These are phyloP conservation scores for Ustilago xerochloae DNA, from an alignment of 1,284 basidiomycete genomes.

Conservation along the genomic window DNA sequence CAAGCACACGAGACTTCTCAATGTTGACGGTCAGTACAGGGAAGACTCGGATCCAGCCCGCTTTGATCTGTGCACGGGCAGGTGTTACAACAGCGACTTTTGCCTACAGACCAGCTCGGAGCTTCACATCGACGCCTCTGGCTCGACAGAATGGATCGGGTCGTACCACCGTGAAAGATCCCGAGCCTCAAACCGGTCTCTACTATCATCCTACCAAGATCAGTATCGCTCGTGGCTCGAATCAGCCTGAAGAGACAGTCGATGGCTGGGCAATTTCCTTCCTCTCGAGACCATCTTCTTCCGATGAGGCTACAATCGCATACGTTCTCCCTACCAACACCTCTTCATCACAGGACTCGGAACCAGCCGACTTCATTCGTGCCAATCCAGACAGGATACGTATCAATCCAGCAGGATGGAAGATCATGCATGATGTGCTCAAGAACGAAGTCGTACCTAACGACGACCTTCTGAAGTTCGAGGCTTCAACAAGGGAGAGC, in stretches of 20 bases:
- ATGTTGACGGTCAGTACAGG: background rate
- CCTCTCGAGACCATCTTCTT: constrained; percentile 23
- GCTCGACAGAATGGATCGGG: constrained; percentile 2
- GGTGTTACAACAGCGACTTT: background rate
- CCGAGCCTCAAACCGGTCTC: constrained; percentile 48
- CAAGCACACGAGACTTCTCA: background rate
- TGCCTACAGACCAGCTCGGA: too few species aligned
- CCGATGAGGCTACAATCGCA: constrained; percentile 36
- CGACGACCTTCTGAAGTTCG: constrained; percentile 58
- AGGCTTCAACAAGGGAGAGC: constrained; percentile 55
- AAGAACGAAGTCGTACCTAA: constrained; percentile 50
- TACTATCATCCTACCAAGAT: constrained; percentile 55
- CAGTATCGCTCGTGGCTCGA: constrained; percentile 21
- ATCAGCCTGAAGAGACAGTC: constrained; percentile 8
- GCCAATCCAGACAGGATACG: constrained; percentile 50
- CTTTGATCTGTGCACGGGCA: background rate
- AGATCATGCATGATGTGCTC: constrained; percentile 57
- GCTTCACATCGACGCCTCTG: background rate
- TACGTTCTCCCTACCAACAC: constrained; percentile 31
- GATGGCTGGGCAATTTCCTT: constrained; percentile 54
- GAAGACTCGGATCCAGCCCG: too few species aligned
- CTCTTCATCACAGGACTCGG: constrained; percentile 17
- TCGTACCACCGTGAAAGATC: constrained; percentile 36
- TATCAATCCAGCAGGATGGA: constrained; percentile 55
- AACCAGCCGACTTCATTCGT: constrained; percentile 45